Evolutionary conservation across 139 green algal genomes (phyloP), one percentile per base, ranked within the genome.

Genomic region (Chlamydomonas asymmetrica): DNA sequence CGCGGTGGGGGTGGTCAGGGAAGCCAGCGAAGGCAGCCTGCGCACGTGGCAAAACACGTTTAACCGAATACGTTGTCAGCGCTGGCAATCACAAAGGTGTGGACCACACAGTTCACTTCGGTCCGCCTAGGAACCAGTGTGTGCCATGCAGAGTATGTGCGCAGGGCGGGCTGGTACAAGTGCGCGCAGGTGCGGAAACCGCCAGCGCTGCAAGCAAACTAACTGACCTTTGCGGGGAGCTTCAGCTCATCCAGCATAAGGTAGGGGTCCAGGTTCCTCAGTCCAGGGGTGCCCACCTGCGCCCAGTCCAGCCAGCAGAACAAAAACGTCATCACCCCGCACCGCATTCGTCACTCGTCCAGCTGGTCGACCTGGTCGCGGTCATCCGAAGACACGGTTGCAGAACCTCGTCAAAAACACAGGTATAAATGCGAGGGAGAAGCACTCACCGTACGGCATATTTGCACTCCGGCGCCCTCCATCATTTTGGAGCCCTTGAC

Each of bases 181-280:
- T 31, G 7, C 29, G 9, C 29, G 60, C 29, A 8, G 60, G 32
- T 65, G 16, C 50, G 45, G 27, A 41, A 31, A 29, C 9, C 22
- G 16, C 6, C 41, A 34, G n/a, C 10, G 22, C 35, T 72, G 25
- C 25, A n/a, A 16, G 16, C 37, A 31, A 61, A 61, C 25, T 35
- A 49, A 35, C 63, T 74, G 23, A 87, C 45, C 37, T 88, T 73
- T 4, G 87, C 69, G 1, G 91, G 92, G 38, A 91, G 76, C 74
- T 88, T 89, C 31, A 97, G 79, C 84, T 96, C 92, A 50, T 96
- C 91, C 54, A 92, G 77, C 83, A 92, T 90, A 5, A 97, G 82
- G 85, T 91, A 97, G 6, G 93, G 93, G 63, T 97, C 93, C 38
- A 97, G 77, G 73, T 94, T 95, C 29, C 84, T 82, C 40, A 97